Conservation (phyloP, 2,329 filamentous ascomycete species). For the Pseudogymnoascus verrucosus region DNA sequence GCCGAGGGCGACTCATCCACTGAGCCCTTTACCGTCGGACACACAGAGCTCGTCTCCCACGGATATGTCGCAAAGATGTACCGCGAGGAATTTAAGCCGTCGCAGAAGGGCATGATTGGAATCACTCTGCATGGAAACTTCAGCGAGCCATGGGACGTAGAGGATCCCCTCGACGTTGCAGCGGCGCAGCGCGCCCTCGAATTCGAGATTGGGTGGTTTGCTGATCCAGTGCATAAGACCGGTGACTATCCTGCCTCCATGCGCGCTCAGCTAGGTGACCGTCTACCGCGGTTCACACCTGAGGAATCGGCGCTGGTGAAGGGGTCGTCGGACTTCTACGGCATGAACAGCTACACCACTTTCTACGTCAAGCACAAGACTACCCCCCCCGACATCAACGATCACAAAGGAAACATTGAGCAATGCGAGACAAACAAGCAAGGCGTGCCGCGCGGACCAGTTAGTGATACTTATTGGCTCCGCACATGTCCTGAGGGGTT, state of each 20-base stretch:
- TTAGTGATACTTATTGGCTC: conserved; percentile 78
- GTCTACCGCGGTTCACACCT: conserved; percentile 64
- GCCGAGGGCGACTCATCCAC: conserved; percentile 63
- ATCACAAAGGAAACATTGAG: conserved; percentile 71
- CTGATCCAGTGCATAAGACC: conserved; percentile 70
- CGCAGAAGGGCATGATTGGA: conserved; percentile 67
- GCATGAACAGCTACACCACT: conserved; percentile 89
- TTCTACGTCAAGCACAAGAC: conserved; percentile 74
- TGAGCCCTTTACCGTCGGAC: conserved; percentile 77
- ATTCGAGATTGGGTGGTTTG: conserved; percentile 83
- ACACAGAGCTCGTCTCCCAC: conserved; percentile 73
- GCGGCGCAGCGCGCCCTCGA: conserved; percentile 76
- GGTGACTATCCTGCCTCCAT: conserved; percentile 79
- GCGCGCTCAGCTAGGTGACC: conserved; percentile 69
- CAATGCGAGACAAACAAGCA: conserved; percentile 61
- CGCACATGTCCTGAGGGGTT: conserved; percentile 71
- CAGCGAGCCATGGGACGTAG: conserved; percentile 73
- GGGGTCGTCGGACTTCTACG: conserved; percentile 85
- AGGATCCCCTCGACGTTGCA: conserved; percentile 67
- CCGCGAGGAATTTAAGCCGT: conserved; percentile 70
- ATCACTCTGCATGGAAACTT: conserved; percentile 82
- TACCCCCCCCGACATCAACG: conserved; percentile 51
- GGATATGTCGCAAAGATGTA: conserved; percentile 74
- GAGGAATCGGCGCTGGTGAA: conserved; percentile 68
- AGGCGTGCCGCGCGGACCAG: conserved; percentile 67